Evolutionary conservation across 768 basidiomycete genomes (phyloP).

Genomic region (Rubroboletus satanas): DNA sequence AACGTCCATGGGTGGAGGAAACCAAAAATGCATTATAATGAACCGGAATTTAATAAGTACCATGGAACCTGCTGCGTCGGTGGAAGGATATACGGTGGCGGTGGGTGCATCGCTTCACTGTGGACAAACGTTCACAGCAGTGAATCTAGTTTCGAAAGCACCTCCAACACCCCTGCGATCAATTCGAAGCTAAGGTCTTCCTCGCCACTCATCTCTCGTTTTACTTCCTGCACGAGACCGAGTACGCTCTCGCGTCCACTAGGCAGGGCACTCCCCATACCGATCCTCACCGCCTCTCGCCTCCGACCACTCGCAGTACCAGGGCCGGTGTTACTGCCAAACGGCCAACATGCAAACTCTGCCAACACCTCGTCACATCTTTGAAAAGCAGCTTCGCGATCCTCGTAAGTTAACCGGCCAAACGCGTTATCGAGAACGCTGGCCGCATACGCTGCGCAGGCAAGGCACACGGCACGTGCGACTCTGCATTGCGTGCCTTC

Average conservation of each 20-base stretch:
- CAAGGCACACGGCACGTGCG: slow-evolving; percentile 77
- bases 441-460: slow-evolving; percentile 90
- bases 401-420: slow-evolving; percentile 83
- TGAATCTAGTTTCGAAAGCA: slow-evolving; percentile 89
- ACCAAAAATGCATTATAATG: slow-evolving; percentile 9
- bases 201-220: slow-evolving; percentile 64
- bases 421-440: slow-evolving; percentile 95
- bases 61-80: background rate
- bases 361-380: slow-evolving; percentile 91
- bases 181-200: slow-evolving; percentile 90
- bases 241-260: slow-evolving; percentile 63
- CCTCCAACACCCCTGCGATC: slow-evolving; percentile 88
- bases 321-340: slow-evolving; percentile 44
- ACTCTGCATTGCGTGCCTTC: slow-evolving; percentile 79
- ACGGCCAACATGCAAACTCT: slow-evolving; percentile 91
- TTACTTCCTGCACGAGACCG: slow-evolving; percentile 72
- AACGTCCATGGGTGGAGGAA: background rate
- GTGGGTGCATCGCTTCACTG: background rate
- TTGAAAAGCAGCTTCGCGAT: slow-evolving; percentile 88
- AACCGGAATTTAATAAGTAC: slow-evolving; percentile 7
- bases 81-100: background rate
- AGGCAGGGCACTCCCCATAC: slow-evolving; percentile 48
- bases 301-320: slow-evolving; percentile 37
- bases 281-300: slow-evolving; percentile 46
- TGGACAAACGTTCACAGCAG: slow-evolving; percentile 20